phyloP scores from a whole-genome alignment of 257 asterid genomes.

The Solanum neorickii region DNA sequence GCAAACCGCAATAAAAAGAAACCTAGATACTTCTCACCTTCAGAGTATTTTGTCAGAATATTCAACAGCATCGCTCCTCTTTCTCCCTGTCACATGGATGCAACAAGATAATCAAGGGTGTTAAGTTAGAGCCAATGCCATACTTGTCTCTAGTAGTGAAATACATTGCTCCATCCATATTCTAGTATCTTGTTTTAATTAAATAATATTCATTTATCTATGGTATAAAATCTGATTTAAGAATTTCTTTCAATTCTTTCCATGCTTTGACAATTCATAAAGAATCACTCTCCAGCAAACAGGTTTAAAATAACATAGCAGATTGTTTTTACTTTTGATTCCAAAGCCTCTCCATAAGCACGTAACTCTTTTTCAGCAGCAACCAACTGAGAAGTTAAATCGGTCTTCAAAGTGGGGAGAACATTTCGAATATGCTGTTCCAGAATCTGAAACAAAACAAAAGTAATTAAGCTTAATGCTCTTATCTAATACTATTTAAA shows the following conservation, averaged over 20 bases:
- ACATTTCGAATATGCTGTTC: slow-evolving; percentile 77
- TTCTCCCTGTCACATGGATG: slow-evolving; percentile 38
- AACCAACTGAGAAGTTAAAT: slow-evolving; percentile 55
- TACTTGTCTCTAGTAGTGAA: neutral
- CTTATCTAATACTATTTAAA: neutral
- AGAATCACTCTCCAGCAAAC: neutral
- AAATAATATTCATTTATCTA: neutral
- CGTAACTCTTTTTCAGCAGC: slow-evolving; percentile 90
- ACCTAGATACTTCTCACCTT: slow-evolving; percentile 34
- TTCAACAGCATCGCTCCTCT: slow-evolving; percentile 76
- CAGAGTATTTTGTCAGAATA: slow-evolving; percentile 79
- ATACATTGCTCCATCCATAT: neutral
- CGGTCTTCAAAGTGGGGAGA: slow-evolving; percentile 87
- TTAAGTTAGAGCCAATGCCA: neutral
- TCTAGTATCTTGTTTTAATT: neutral
- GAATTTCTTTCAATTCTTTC: neutral
- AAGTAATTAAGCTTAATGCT: neutral
- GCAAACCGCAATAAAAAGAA: neutral
- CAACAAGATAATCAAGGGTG: neutral
- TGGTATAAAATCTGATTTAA: neutral
- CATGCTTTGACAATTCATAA: neutral
- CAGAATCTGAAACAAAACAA: slow-evolving; percentile 31
- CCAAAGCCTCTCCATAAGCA: slow-evolving; percentile 82
- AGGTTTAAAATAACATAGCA: neutral
- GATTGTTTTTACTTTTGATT: slow-evolving; percentile 53